phyloP scores from a whole-genome alignment of 805 yeast species.

The Tetrapisispora fleetii region DNA sequence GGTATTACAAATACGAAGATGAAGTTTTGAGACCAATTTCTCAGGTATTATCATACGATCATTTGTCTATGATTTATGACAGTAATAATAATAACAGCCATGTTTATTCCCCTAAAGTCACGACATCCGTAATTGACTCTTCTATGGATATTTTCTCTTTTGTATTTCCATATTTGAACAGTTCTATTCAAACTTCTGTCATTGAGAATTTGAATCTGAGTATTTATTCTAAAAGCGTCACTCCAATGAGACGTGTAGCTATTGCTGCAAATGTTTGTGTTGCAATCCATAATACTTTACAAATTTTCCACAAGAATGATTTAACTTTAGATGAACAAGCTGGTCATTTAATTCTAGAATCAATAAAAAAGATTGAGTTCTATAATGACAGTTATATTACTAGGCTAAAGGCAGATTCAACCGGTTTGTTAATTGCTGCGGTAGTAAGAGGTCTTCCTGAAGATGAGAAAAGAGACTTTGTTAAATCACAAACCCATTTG shows the following conservation, averaged over 20 bases:
- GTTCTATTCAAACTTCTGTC: constrained; percentile 79
- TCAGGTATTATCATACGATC: constrained; percentile 35
- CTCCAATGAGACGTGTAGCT: constrained; percentile 34
- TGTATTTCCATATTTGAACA: constrained; percentile 59
- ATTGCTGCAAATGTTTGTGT: constrained; percentile 51
- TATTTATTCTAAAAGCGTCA: constrained; percentile 34
- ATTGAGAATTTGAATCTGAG: constrained; percentile 64
- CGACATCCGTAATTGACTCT: constrained; percentile 55
- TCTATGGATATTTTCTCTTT: constrained; percentile 69
- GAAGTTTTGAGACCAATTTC: constrained; percentile 31
- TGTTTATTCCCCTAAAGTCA: constrained; percentile 32
- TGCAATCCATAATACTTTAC: constrained; percentile 47
- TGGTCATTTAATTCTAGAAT: constrained; percentile 39
- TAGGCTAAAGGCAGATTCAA: constrained; percentile 42
- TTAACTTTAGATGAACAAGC: constrained; percentile 30
- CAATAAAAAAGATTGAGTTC: constrained; percentile 35
- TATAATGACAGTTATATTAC: constrained; percentile 35
- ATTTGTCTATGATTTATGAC: constrained; percentile 28
- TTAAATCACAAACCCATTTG: constrained; percentile 38
- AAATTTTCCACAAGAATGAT: constrained; percentile 15
- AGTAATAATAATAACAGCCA: constrained; percentile 8
- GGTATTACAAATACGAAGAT: constrained; percentile 31
- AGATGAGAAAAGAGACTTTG: constrained; percentile 7
- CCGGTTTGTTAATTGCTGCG: constrained; percentile 41
- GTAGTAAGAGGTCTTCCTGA: constrained; percentile 15